Evolutionary conservation across 129 eudicot genomes (phyloP).

Genomic region (Chrysanthemum makinoi): DNA sequence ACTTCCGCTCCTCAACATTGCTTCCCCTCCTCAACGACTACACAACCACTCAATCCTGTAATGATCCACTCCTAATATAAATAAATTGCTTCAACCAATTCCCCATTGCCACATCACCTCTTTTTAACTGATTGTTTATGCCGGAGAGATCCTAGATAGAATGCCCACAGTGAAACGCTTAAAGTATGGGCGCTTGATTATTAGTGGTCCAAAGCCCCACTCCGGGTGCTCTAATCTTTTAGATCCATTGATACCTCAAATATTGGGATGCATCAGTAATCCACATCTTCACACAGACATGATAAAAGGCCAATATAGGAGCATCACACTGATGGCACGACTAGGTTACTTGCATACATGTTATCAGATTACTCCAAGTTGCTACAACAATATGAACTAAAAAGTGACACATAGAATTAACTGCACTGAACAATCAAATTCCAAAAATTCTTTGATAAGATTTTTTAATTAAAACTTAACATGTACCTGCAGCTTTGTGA

Average conservation of each 20-base stretch:
- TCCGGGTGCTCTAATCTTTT: neutral
- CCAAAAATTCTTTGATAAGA: neutral
- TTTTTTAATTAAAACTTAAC: neutral
- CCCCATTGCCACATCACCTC: too few relatives aligned
- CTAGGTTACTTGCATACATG: neutral
- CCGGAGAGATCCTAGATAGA: too few relatives aligned
- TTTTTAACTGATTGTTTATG: too few relatives aligned
- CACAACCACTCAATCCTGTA: too few relatives aligned
- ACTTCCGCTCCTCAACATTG: too few relatives aligned
- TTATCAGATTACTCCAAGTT: neutral
- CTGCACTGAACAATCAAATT: neutral
- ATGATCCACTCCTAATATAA: too few relatives aligned
- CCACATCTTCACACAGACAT: neutral
- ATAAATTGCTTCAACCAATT: too few relatives aligned
- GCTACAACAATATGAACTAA: neutral
- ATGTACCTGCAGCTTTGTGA: slow-evolving; percentile 76
- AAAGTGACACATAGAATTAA: neutral
- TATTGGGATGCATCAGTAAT: neutral
- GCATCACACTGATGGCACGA: neutral
- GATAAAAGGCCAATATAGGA: neutral
- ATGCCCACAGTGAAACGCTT: too few relatives aligned
- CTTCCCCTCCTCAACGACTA: too few relatives aligned
- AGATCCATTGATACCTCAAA: neutral
- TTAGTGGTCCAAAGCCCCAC: too few relatives aligned
- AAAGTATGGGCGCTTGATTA: too few relatives aligned